Base-by-base conservation (phyloP, 208 protist species). In the Polymyxa betae region DNA sequence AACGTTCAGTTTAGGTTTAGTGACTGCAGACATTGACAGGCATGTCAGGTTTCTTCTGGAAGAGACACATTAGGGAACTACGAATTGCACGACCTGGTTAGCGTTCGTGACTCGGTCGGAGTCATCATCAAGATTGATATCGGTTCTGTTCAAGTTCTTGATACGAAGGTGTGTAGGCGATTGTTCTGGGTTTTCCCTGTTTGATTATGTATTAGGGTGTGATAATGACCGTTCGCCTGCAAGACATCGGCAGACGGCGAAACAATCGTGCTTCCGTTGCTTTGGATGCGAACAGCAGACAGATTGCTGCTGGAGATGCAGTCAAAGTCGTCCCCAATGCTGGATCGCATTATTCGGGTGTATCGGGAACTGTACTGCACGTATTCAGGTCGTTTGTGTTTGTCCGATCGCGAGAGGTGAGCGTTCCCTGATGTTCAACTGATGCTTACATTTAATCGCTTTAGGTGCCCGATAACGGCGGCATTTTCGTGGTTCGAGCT, bases 51-150 rank as follows among this genome's bases (percentile, higher is more conserved):
- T 16, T 64, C 45, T 46, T 0, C 88, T 20, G 88, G 88, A 0
- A 0, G 29, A 16, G 88, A 90, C 16, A 66, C 45, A 38, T 12
- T 64, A 10, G 88, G 88, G 32, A 64, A 90, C 29, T 90, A 78
- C 46, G 41, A 45, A 24, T 46, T 90, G 0, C 45, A 77, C 46
- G 88, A 90, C 46, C 88, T 90, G 1, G 88, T 90, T 24, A 43
- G 45, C 29, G 46, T 41, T 77, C 88, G 46, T 41, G 87, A 89
- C 38, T 5, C 45, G 0, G 88, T 90, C 20, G 88, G 88, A 29
- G 29, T 45, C 38, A 90, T 90, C 35, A 46, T 90, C 29, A 90
- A 90, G 46, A 32, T 90, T 60, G 88, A 90, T 24, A 45, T 45
- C 12, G 88, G 54, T 32, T 78, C 49, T 16, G 12, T 90, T 60